A percentile compares a stretch with the other conserved stretches of the same genome.
Evolutionary conservation across 805 yeast species (phyloP).

Genomic region (Suhomyces prunicola): DNA sequence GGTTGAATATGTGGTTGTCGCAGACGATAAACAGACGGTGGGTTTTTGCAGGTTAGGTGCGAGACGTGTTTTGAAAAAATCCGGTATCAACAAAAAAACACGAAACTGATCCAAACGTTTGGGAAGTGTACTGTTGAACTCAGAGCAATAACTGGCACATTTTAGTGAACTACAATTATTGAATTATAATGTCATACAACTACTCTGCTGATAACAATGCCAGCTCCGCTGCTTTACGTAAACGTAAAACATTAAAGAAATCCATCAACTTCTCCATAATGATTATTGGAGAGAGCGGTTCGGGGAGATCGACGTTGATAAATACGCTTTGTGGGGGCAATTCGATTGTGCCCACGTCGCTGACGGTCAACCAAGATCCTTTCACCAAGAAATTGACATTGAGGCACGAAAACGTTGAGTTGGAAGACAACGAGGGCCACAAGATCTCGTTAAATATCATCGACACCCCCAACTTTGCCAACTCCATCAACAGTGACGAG

Average conservation of each 20-base stretch:
- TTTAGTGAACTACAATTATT: neutral
- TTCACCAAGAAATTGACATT: slow-evolving; percentile 49
- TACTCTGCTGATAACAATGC: slow-evolving; percentile 20
- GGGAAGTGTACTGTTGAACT: neutral
- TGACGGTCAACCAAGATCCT: slow-evolving; percentile 59
- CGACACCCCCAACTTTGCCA: slow-evolving; percentile 85
- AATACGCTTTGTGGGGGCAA: slow-evolving; percentile 88
- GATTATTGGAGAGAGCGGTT: slow-evolving; percentile 85
- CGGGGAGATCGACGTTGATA: slow-evolving; percentile 89
- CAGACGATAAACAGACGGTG: neutral
- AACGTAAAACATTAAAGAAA: slow-evolving; percentile 77
- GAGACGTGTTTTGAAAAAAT: slow-evolving; percentile 7
- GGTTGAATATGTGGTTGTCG: neutral
- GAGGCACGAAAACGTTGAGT: slow-evolving; percentile 77
- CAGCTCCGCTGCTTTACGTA: slow-evolving; percentile 44
- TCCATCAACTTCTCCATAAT: slow-evolving; percentile 81
- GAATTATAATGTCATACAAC: slow-evolving; percentile 10
- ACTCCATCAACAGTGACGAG: slow-evolving; percentile 62
- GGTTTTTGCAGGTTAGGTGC: slow-evolving; percentile 1
- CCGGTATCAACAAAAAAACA: slow-evolving; percentile 2
- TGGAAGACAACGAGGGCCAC: slow-evolving; percentile 83
- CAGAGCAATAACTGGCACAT: neutral
- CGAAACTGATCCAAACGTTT: neutral
- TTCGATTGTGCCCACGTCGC: slow-evolving; percentile 66
- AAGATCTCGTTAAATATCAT: slow-evolving; percentile 72